Evolutionary conservation across 2,329 filamentous ascomycete genomes (phyloP).

Genomic region (Domatiomyces globalis): DNA sequence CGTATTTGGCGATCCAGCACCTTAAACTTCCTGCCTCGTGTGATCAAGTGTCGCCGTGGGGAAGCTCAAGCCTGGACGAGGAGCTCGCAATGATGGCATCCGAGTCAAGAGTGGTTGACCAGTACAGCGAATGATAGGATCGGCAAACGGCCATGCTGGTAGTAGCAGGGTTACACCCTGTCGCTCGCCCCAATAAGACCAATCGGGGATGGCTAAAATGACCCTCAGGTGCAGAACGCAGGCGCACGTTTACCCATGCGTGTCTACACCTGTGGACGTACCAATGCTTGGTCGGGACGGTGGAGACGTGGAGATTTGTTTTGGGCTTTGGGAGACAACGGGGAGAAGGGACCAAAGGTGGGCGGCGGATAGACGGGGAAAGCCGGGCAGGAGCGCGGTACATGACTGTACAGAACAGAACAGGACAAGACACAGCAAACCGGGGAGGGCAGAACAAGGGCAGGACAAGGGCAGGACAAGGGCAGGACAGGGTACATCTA

Average conservation of each 20-base stretch:
- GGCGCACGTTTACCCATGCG: not conserved
- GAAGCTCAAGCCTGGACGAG: not conserved
- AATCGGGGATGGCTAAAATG: not conserved
- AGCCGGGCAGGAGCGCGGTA: not conserved
- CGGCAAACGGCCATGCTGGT: not conserved
- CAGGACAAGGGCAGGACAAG: not conserved
- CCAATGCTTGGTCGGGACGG: not conserved
- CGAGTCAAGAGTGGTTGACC: not conserved
- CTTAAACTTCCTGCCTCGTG: not conserved
- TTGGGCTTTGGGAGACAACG: not conserved
- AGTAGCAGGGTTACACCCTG: not conserved
- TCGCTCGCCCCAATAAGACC: not conserved
- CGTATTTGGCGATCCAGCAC: not conserved
- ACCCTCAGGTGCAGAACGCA: not conserved
- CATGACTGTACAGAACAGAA: too few species aligned
- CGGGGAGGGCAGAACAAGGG: not conserved
- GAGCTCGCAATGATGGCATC: not conserved
- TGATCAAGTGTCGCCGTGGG: not conserved
- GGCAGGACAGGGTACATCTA: not conserved
- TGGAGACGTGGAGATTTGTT: not conserved
- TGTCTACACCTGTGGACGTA: not conserved
- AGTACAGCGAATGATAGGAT: not conserved
- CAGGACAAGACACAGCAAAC: too few species aligned
- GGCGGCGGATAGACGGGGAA: not conserved
- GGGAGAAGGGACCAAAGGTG: not conserved